Evolutionary conservation across 345 rosid species (phyloP), one percentile per base, ranked within the genome.

Genomic region (Excoecaria cochinchinensis): DNA sequence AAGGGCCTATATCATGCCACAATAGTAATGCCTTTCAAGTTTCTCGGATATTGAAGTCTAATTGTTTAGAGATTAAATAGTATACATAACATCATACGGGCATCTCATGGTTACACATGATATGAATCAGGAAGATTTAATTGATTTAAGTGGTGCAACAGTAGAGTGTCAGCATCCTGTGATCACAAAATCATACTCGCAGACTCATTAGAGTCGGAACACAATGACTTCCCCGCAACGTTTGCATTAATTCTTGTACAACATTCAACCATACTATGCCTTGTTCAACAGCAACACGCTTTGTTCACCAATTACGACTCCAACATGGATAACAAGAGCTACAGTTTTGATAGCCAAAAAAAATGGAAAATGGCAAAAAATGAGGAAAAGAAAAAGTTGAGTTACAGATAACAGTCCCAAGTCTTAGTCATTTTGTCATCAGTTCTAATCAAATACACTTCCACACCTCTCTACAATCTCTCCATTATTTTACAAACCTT

Each of bases 401-500:
- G 55, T 44, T 67, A 11, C 11, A 46, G 40, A 63, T 8, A 3
- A 52, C 3, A 13, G 6, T 15, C 50, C 62, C 77, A 8, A 38
- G 22, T 39, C 22, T 48, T 21, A 39, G 70, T 51, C 39, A 38
- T 36, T 21, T 36, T 64, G 67, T 13, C 21, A 72, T 40, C 46
- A 31, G 67, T 46, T 14, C 50, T 74, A 52, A 65, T 51, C 63
- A 52, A 42, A 51, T 67, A 53, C 71, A 63, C 48, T 21, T 70
- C 52, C 22, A 48, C n/a, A 52, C 69, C 3, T 61, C 36, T 22
- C 46, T 36, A 52, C 53, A 57, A 14, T 40, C 42, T 74, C 19
- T 63, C 50, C 47, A 53, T 74, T 65, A 74, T 74, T 74, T 52
- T 74, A 74, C 77, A 74, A 52, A 52, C 63, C 47, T 65, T 42